Percentiles rank a stretch among this genome's conserved stretches.
phyloP scores from a whole-genome alignment of 208 protist genomes.

The Porcisia deanei region DNA sequence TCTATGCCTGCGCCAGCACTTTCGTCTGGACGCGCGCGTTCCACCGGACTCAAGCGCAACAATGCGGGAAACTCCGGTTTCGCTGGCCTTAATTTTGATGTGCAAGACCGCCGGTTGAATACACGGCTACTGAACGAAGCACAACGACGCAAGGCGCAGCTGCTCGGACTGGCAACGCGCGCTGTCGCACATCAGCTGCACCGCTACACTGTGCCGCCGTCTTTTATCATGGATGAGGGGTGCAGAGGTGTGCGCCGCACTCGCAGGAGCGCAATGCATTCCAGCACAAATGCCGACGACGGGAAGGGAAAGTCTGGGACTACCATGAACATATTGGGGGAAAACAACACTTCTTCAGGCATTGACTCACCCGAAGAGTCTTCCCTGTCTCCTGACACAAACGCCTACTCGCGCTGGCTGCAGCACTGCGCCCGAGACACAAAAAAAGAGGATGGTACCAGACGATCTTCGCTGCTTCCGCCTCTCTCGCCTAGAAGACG shows the following conservation, averaged over 20 bases:
- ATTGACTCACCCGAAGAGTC: not conserved
- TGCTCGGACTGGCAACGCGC: conserved; percentile 43
- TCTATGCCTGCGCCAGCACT: not conserved
- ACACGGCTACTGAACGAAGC: conserved; percentile 53
- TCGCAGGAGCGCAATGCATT: not conserved
- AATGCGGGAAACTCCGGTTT: not conserved
- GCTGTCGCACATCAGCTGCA: conserved; percentile 61
- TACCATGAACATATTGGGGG: not conserved
- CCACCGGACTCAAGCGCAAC: conserved; percentile 10
- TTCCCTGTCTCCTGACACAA: not conserved
- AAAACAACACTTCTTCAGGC: not conserved
- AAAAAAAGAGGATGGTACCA: not conserved
- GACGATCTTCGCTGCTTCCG: not conserved
- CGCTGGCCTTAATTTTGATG: conserved; percentile 40
- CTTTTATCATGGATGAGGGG: conserved; percentile 43
- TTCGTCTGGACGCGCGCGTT: not conserved
- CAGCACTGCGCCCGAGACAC: conserved; percentile 11
- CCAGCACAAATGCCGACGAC: not conserved
- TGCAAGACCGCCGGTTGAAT: conserved; percentile 72
- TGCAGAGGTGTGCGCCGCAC: not conserved
- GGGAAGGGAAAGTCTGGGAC: not conserved
- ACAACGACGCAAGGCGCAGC: conserved; percentile 52
- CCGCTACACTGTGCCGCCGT: conserved; percentile 24
- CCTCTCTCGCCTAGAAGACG: not conserved
- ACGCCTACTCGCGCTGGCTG: conserved; percentile 23